Evolutionary conservation across 2,329 filamentous ascomycete genomes (phyloP).

Genomic region (Fusarium nanum): DNA sequence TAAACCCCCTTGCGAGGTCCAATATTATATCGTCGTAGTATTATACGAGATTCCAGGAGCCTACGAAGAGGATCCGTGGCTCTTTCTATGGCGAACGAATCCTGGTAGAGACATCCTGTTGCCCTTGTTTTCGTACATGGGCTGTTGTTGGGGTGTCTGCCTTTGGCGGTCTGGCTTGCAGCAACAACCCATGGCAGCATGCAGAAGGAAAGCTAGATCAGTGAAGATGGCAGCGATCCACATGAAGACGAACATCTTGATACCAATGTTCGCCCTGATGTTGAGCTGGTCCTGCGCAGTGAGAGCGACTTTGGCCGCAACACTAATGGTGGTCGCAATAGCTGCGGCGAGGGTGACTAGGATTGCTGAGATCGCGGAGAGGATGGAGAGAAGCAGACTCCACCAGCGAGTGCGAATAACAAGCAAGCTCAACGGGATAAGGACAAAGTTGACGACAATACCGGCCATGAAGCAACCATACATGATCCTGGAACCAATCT

Average conservation of each 20-base stretch:
- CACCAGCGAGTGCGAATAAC: constrained; percentile 68
- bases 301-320: constrained; percentile 83
- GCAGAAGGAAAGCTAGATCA: constrained; percentile 77
- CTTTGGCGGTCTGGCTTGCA: constrained; percentile 57
- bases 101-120: constrained; percentile 39
- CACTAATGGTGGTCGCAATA: constrained; percentile 85
- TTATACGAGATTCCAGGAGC: neutral
- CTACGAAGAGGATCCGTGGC: constrained; percentile 33
- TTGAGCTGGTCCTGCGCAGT: constrained; percentile 78
- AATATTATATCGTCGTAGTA: neutral
- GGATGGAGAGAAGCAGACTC: constrained; percentile 73
- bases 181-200: constrained; percentile 83
- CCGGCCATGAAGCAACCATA: constrained; percentile 86
- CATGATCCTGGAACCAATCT: constrained; percentile 84
- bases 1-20: neutral
- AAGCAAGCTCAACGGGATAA: constrained; percentile 74
- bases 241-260: constrained; percentile 86
- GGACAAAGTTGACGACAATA: constrained; percentile 75
- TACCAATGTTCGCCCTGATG: constrained; percentile 76
- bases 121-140: constrained; percentile 40
- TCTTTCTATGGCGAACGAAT: constrained; percentile 48
- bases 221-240: constrained; percentile 80
- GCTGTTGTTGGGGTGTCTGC: constrained; percentile 3
- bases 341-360: constrained; percentile 76
- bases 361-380: constrained; percentile 75